Percentiles rank a stretch among this genome's conserved stretches.
phyloP scores from a whole-genome alignment of 179 eudicot genomes.

The Nepenthes alata region DNA sequence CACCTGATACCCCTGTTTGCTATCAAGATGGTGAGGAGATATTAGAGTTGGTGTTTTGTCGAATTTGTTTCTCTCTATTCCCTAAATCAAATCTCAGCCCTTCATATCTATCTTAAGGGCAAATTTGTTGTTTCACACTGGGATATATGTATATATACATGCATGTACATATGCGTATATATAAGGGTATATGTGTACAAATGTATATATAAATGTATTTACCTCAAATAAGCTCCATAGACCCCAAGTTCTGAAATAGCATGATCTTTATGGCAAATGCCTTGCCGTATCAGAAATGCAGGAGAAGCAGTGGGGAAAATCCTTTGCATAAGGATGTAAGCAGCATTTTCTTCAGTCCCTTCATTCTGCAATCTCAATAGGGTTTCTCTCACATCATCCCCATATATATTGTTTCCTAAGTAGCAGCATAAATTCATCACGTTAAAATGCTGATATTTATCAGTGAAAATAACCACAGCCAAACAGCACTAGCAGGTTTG shows the following conservation, averaged over 20 bases:
- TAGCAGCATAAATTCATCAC: constrained; percentile 1
- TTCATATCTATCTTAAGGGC: background rate
- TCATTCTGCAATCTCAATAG: constrained; percentile 53
- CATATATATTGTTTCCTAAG: constrained; percentile 83
- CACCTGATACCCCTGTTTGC: too few species aligned
- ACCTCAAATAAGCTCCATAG: constrained; percentile 81
- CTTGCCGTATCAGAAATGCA: constrained; percentile 60
- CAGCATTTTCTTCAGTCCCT: constrained; percentile 62
- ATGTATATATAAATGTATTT: background rate
- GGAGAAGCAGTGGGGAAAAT: constrained; percentile 66
- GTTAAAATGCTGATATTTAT: background rate
- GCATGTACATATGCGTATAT: background rate
- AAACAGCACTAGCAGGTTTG: constrained; percentile 1
- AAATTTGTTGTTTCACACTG: too few species aligned
- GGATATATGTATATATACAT: background rate
- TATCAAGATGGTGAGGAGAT: too few species aligned
- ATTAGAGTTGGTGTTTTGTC: too few species aligned
- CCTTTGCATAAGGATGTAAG: constrained; percentile 96
- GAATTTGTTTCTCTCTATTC: too few species aligned
- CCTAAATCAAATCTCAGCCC: background rate
- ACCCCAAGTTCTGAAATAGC: constrained; percentile 89
- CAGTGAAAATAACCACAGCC: constrained; percentile 1
- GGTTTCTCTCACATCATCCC: constrained; percentile 58
- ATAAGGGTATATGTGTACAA: too few species aligned
- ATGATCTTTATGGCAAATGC: constrained; percentile 54